phyloP scores from a whole-genome alignment of 345 rosid species.

The Aquilaria malaccensis region DNA sequence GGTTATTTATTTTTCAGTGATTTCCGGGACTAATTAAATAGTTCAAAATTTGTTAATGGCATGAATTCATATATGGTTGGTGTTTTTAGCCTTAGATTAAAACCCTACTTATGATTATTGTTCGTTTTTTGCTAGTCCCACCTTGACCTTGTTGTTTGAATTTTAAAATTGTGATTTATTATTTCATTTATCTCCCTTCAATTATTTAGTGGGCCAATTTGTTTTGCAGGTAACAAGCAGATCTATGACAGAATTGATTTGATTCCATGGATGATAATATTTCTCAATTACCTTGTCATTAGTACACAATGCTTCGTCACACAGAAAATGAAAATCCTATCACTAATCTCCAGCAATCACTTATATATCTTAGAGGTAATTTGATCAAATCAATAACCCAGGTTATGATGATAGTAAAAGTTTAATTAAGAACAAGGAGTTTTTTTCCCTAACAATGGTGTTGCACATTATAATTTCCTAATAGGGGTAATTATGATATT shows the following conservation, averaged over 20 bases:
- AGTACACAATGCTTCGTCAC: not conserved
- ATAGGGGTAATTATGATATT: no score
- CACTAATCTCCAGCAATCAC: no score
- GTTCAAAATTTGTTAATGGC: constrained; percentile 3
- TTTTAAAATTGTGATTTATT: constrained; percentile 3
- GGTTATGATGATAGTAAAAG: no score
- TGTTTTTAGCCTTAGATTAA: no score
- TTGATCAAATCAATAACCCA: no score
- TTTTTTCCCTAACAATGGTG: no score
- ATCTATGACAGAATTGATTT: not conserved
- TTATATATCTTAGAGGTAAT: no score
- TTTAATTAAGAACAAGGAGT: no score
- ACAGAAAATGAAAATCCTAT: no score
- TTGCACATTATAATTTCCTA: no score
- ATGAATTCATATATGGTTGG: not conserved
- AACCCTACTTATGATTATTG: not conserved
- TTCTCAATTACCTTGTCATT: constrained; percentile 8
- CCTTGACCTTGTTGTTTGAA: not conserved
- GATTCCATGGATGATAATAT: not conserved
- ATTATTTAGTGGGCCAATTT: constrained; percentile 7
- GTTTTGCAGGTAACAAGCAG: constrained; percentile 2
- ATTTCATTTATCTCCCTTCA: constrained; percentile 1
- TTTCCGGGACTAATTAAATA: constrained; percentile 14
- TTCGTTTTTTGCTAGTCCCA: not conserved
- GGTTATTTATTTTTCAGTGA: constrained; percentile 17